Percentiles rank a stretch among this genome's conserved stretches.
Conservation (phyloP, 208 protist species). For the Novymonas esmeraldas region DNA sequence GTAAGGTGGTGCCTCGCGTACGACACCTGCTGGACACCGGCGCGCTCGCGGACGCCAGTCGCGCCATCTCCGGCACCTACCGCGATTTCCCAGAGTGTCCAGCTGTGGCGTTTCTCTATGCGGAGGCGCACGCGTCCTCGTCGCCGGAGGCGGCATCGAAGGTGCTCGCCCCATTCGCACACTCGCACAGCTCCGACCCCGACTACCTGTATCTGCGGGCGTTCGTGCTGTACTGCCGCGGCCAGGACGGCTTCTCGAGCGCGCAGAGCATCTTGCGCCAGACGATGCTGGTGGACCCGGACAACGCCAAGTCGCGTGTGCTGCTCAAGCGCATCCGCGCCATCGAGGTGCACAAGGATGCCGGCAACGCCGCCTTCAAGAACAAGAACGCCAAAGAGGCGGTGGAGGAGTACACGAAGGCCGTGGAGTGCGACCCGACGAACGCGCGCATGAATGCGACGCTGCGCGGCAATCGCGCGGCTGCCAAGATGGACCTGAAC, state of each 20-base stretch:
- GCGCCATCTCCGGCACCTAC: conserved; percentile 29
- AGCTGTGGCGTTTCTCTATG: conserved; percentile 62
- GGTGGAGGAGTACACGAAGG: conserved; percentile 72
- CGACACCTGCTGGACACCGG: conserved; percentile 42
- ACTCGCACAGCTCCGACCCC: conserved; percentile 53
- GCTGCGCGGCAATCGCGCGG: conserved; percentile 90
- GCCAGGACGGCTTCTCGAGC: conserved; percentile 63
- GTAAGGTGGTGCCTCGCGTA: conserved; percentile 37
- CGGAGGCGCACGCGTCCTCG: conserved; percentile 48
- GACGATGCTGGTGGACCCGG: conserved; percentile 74
- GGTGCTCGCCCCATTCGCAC: conserved; percentile 49
- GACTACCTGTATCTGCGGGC: conserved; percentile 75
- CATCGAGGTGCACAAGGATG: conserved; percentile 76
- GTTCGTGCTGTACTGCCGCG: conserved; percentile 70
- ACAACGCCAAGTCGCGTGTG: conserved; percentile 59
- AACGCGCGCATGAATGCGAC: conserved; percentile 78
- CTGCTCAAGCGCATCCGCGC: conserved; percentile 81
- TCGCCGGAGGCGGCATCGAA: conserved; percentile 62
- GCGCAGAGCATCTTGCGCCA: conserved; percentile 74
- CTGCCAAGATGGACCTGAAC: conserved; percentile 84
- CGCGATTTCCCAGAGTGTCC: conserved; percentile 69
- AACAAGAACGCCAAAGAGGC: conserved; percentile 70
- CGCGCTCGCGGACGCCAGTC: conserved; percentile 37
- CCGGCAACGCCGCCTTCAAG: conserved; percentile 87
- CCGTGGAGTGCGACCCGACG: conserved; percentile 75